Conservation (phyloP, 2,329 filamentous ascomycete species). For the Dactylellina sp. region DNA sequence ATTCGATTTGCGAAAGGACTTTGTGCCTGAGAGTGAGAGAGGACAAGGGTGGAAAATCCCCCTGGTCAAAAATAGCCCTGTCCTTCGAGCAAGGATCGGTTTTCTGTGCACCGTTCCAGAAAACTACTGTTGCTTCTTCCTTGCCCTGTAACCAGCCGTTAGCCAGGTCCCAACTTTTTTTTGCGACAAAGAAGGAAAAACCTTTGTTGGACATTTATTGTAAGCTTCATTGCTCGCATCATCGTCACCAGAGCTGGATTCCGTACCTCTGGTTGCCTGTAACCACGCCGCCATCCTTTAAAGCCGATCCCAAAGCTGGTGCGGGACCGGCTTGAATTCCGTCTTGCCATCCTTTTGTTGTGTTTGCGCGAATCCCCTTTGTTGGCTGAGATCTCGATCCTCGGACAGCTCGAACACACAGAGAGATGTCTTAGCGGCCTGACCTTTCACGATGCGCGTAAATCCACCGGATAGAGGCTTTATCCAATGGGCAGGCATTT, state of each 20-base stretch:
- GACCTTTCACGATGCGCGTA: constrained; percentile 31
- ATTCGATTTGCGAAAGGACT: constrained; percentile 47
- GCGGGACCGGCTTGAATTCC: constrained; percentile 38
- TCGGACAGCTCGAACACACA: constrained; percentile 3
- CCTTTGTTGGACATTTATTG: constrained; percentile 15
- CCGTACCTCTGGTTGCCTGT: constrained; percentile 48
- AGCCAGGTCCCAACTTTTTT: constrained; percentile 19
- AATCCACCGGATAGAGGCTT: constrained; percentile 31
- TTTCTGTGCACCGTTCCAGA: constrained; percentile 55
- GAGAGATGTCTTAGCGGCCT: constrained; percentile 36
- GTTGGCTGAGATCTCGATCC: constrained; percentile 34
- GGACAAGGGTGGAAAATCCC: constrained; percentile 40
- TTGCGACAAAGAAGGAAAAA: constrained; percentile 23
- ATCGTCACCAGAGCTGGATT: constrained; percentile 24
- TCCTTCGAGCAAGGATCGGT: constrained; percentile 30
- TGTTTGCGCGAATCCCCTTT: neutral
- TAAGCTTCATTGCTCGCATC: constrained; percentile 26
- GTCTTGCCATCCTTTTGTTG: constrained; percentile 9
- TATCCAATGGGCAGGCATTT: constrained; percentile 42
- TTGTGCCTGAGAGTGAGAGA: constrained; percentile 38
- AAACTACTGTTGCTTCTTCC: constrained; percentile 37
- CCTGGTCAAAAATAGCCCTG: constrained; percentile 51
- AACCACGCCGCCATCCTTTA: constrained; percentile 31
- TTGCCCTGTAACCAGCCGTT: constrained; percentile 13
- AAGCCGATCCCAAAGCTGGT: constrained; percentile 24